Conservation (phyloP, 1,284 basidiomycete species). For the Trichosporon faecale region DNA sequence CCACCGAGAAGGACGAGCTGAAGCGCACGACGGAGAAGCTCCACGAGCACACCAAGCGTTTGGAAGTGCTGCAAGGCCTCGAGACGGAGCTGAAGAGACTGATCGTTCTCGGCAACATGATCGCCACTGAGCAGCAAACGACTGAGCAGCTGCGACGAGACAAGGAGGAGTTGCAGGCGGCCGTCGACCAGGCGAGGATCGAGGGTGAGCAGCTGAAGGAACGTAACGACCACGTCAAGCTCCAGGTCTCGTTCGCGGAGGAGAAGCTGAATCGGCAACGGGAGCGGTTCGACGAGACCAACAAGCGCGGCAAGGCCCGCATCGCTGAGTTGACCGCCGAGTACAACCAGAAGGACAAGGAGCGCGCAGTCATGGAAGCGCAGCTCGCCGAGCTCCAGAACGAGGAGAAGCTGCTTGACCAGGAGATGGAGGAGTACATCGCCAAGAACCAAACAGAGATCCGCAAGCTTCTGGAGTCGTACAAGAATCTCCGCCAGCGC, state of each 20-base stretch:
- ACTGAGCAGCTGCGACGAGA: slow-evolving; percentile 64
- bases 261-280: slow-evolving; percentile 59
- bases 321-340: slow-evolving; percentile 10
- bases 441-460: slow-evolving; percentile 68
- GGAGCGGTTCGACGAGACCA: slow-evolving; percentile 66
- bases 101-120: slow-evolving; percentile 49
- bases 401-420: slow-evolving; percentile 38
- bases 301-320: slow-evolving; percentile 48
- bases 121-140: slow-evolving; percentile 65
- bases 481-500: slow-evolving; percentile 72
- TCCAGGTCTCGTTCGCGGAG: slow-evolving; percentile 67
- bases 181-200: slow-evolving; percentile 66
- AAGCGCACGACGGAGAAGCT: slow-evolving; percentile 65
- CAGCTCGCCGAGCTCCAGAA: slow-evolving; percentile 29
- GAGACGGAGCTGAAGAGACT: slow-evolving; percentile 59
- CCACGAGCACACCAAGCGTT: slow-evolving; percentile 70
- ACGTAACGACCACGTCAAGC: slow-evolving; percentile 62
- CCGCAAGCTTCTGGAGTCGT: slow-evolving; percentile 70
- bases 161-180: slow-evolving; percentile 62
- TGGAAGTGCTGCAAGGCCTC: slow-evolving; percentile 65
- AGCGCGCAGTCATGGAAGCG: slow-evolving; percentile 10
- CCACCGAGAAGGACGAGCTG: slow-evolving; percentile 60
- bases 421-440: slow-evolving; percentile 69
- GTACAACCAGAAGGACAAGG: slow-evolving; percentile 11
- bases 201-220: slow-evolving; percentile 63